Conservation (phyloP, 441 rosid genomes). For the Populus hybrid region DNA sequence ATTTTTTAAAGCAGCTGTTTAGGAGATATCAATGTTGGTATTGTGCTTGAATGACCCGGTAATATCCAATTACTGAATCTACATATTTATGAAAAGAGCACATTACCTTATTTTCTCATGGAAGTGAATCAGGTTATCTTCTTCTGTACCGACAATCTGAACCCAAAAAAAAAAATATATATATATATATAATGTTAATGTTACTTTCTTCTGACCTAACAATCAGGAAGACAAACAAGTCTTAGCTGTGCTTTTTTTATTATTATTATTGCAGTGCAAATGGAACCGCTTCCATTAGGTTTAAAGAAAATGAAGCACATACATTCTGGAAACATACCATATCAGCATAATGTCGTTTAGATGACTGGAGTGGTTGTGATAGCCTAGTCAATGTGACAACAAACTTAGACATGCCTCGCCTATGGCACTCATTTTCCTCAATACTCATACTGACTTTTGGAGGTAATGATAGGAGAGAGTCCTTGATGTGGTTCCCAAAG, state of each 20-base stretch:
- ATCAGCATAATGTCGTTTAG: constrained; percentile 84
- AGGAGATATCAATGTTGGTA: not conserved
- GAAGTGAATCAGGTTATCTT: constrained; percentile 76
- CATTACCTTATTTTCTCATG: constrained; percentile 93
- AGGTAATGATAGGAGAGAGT: constrained; percentile 77
- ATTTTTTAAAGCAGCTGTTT: not conserved
- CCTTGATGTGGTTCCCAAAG: constrained; percentile 96
- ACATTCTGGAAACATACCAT: constrained; percentile 45
- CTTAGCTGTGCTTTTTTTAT: constrained; percentile 11
- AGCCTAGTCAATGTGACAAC: constrained; percentile 69
- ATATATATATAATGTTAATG: not conserved
- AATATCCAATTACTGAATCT: not conserved
- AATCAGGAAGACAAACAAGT: not conserved
- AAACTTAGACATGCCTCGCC: constrained; percentile 60
- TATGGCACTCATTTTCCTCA: constrained; percentile 55
- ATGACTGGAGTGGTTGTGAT: constrained; percentile 55
- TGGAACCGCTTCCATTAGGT: not conserved
- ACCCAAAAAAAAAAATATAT: not conserved
- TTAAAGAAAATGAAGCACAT: constrained; percentile 2
- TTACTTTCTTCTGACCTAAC: not conserved
- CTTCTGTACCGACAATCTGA: constrained; percentile 93
- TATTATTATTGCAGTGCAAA: constrained; percentile 3
- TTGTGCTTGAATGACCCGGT: constrained; percentile 12
- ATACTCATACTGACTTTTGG: constrained; percentile 72
- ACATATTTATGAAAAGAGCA: constrained; percentile 7